These are phyloP conservation scores for Erythrobasidium hasegawianum DNA, from an alignment of 1,284 basidiomycete species.

Conservation along the genomic window DNA sequence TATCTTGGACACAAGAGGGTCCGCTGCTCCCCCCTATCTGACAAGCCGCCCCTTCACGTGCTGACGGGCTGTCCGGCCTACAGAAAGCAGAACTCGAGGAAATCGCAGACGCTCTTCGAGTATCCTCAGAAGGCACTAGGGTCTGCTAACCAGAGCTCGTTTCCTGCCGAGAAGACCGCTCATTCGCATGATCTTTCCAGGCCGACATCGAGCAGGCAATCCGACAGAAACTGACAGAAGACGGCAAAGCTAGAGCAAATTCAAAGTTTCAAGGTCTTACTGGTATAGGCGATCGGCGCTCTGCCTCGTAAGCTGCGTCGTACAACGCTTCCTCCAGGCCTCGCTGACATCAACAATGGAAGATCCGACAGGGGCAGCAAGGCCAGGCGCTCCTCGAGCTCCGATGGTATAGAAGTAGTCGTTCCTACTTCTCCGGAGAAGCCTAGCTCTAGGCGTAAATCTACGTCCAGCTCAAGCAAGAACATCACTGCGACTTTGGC, in stretches of 20 bases:
- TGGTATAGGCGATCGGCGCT: not conserved
- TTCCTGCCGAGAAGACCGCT: too few species aligned
- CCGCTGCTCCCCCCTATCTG: not conserved
- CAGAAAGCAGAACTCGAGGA: conserved; percentile 5
- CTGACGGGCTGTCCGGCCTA: not conserved
- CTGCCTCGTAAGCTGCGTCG: not conserved
- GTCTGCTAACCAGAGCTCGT: not conserved
- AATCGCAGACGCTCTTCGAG: conserved; percentile 5
- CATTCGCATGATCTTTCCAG: not conserved
- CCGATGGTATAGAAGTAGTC: not conserved
- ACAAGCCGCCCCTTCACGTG: not conserved
- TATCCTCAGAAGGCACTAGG: not conserved
- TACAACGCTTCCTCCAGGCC: too few species aligned
- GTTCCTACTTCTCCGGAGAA: not conserved
- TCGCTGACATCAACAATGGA: too few species aligned
- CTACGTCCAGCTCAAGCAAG: not conserved
- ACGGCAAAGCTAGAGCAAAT: not conserved
- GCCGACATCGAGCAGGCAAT: not conserved
- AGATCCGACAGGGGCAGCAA: too few species aligned
- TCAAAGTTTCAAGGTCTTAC: not conserved
- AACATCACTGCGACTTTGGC: not conserved
- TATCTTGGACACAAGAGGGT: conserved; percentile 1
- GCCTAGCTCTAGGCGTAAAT: not conserved
- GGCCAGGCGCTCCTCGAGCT: not conserved
- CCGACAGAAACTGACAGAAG: not conserved